Evolutionary conservation across 2,329 filamentous ascomycete species (phyloP).

Genomic region (Xylariaceae sp.): DNA sequence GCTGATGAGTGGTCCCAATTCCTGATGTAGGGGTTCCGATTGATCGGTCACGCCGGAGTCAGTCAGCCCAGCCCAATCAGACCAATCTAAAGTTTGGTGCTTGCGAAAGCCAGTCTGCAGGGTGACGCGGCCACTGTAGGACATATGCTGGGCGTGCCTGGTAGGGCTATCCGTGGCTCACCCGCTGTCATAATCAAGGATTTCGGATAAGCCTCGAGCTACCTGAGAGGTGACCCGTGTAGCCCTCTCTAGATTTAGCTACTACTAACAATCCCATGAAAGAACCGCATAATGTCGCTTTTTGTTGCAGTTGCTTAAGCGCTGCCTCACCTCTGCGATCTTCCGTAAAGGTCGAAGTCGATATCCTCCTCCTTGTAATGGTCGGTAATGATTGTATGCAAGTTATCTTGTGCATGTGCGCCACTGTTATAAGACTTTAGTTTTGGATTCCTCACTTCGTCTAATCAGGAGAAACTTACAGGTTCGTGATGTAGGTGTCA

Average conservation of each 20-base stretch:
- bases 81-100: not conserved
- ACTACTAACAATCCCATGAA: slow-evolving; percentile 3
- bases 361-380: slow-evolving; percentile 79
- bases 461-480: slow-evolving; percentile 58
- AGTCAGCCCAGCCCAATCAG: slow-evolving; percentile 10
- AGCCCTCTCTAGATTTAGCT: not conserved
- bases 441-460: not conserved
- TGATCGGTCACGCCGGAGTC: slow-evolving; percentile 18
- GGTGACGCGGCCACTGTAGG: slow-evolving; percentile 27
- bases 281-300: not conserved
- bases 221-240: not conserved
- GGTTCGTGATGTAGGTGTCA: slow-evolving; percentile 84
- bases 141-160: not conserved
- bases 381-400: slow-evolving; percentile 76
- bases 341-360: slow-evolving; percentile 60
- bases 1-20: slow-evolving; percentile 8
- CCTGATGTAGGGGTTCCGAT: slow-evolving; percentile 15
- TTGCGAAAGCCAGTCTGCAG: slow-evolving; percentile 11
- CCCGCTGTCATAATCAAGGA: not conserved
- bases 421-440: slow-evolving; percentile 34
- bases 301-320: not conserved
- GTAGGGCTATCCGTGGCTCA: not conserved
- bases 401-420: slow-evolving; percentile 63
- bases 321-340: slow-evolving; percentile 23
- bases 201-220: not conserved